Evolutionary conservation across 1,284 basidiomycete genomes (phyloP).

Genomic region (Vanrija pseudolonga): DNA sequence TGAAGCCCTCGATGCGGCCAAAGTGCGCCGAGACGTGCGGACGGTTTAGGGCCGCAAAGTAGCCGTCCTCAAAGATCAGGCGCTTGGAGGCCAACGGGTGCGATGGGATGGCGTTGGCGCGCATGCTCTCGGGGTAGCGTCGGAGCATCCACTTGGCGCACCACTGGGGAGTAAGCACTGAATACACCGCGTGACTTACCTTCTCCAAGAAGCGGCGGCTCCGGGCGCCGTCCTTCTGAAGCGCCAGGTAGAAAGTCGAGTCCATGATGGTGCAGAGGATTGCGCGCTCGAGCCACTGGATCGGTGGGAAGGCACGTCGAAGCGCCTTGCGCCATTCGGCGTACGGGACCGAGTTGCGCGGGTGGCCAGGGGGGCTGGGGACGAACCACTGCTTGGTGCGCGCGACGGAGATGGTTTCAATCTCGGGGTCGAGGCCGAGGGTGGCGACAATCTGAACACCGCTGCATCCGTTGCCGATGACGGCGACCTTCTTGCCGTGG

Average conservation of each 20-base stretch:
- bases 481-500: slow-evolving; percentile 11
- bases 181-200: neutral
- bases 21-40: slow-evolving; percentile 22
- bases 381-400: slow-evolving; percentile 13
- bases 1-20: slow-evolving; percentile 3
- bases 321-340: neutral
- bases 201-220: neutral
- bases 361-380: neutral
- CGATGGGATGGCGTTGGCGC: neutral
- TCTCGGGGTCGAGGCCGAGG: slow-evolving; percentile 6
- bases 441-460: slow-evolving; percentile 12
- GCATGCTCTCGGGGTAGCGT: slow-evolving; percentile 1
- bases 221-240: slow-evolving; percentile 2
- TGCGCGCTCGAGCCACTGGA: slow-evolving; percentile 1
- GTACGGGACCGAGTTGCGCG: slow-evolving; percentile 8
- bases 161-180: no score
- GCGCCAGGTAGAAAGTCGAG: slow-evolving; percentile 8
- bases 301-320: neutral
- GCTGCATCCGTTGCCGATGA: slow-evolving; percentile 15
- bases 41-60: slow-evolving; percentile 22
- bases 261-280: slow-evolving; percentile 3
- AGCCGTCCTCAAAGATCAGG: slow-evolving; percentile 26
- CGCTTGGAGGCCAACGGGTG: slow-evolving; percentile 26
- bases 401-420: slow-evolving; percentile 6
- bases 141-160: neutral